phyloP scores from a whole-genome alignment of 2,329 filamentous ascomycete genomes.

The Mycosphaerella sp. region DNA sequence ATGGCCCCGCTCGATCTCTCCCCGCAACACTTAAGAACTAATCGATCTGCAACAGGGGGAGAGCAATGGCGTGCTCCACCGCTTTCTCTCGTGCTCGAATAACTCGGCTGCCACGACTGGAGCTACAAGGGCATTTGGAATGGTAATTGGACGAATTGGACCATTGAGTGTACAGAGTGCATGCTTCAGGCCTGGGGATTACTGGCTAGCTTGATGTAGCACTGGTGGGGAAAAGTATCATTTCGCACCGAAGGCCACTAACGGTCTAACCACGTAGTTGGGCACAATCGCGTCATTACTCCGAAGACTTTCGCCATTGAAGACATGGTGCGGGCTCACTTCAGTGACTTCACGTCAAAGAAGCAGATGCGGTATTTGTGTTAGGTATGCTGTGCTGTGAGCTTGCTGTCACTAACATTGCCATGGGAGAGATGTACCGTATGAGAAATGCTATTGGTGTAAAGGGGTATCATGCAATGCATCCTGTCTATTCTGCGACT shows the following conservation, averaged over 20 bases:
- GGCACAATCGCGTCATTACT: neutral
- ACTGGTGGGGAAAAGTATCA: too few relatives aligned
- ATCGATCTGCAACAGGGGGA: constrained; percentile 1
- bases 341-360: too few relatives aligned
- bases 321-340: too few relatives aligned
- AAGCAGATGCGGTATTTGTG: too few relatives aligned
- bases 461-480: constrained; percentile 7
- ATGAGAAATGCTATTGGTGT: neutral
- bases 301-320: neutral
- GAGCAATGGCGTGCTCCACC: constrained; percentile 10
- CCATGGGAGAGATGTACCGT: neutral
- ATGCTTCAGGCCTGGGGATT: neutral
- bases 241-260: too few relatives aligned
- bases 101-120: too few relatives aligned
- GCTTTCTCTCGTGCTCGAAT: constrained; percentile 1
- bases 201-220: neutral
- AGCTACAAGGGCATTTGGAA: too few relatives aligned
- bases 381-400: too few relatives aligned
- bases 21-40: constrained; percentile 3
- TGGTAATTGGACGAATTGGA: neutral
- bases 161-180: constrained; percentile 1
- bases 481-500: constrained; percentile 9
- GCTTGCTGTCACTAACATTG: too few relatives aligned
- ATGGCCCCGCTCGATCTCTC: constrained; percentile 3
- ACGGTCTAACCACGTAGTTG: constrained; percentile 4